Evolutionary conservation across 176 grass and related monocot genomes (phyloP).

Genomic region (Echinochloa phyllopogon): DNA sequence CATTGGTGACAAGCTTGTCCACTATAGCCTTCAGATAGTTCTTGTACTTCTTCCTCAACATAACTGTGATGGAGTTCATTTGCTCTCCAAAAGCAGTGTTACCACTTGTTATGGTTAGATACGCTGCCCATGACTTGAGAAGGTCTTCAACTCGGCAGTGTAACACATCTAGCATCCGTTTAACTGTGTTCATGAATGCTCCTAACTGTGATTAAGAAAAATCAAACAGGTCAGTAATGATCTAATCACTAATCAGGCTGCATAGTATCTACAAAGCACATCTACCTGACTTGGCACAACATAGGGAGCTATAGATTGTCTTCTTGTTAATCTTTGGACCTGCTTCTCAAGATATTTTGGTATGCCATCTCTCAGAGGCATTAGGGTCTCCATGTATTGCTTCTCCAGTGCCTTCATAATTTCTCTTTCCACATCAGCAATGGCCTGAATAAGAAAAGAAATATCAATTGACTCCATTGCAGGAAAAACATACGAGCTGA

Average conservation of each 20-base stretch:
- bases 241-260: not conserved
- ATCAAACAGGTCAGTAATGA: constrained; percentile 18
- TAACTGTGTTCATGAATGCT: constrained; percentile 89
- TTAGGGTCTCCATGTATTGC: constrained; percentile 71
- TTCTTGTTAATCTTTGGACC: constrained; percentile 86
- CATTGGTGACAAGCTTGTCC: constrained; percentile 83
- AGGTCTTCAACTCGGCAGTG: constrained; percentile 79
- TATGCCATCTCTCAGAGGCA: constrained; percentile 84
- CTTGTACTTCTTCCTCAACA: constrained; percentile 90
- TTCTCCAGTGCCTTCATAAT: constrained; percentile 82
- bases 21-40: constrained; percentile 87
- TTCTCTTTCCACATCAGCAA: constrained; percentile 91
- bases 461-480: constrained; percentile 13
- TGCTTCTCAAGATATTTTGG: constrained; percentile 92
- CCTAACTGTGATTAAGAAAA: constrained; percentile 70
- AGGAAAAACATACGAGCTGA: constrained; percentile 20
- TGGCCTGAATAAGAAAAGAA: constrained; percentile 58
- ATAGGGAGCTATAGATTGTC: constrained; percentile 73
- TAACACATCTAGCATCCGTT: constrained; percentile 93
- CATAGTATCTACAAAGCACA: constrained; percentile 30
- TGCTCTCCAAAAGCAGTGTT: constrained; percentile 80
- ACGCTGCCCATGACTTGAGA: constrained; percentile 79
- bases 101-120: constrained; percentile 69
- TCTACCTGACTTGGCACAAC: constrained; percentile 75
- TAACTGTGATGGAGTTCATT: constrained; percentile 89